Percentiles rank a stretch among this genome's conserved stretches.
Evolutionary conservation across 75 land plant genomes (phyloP).

Genomic region (Cunninghamia lanceolata): DNA sequence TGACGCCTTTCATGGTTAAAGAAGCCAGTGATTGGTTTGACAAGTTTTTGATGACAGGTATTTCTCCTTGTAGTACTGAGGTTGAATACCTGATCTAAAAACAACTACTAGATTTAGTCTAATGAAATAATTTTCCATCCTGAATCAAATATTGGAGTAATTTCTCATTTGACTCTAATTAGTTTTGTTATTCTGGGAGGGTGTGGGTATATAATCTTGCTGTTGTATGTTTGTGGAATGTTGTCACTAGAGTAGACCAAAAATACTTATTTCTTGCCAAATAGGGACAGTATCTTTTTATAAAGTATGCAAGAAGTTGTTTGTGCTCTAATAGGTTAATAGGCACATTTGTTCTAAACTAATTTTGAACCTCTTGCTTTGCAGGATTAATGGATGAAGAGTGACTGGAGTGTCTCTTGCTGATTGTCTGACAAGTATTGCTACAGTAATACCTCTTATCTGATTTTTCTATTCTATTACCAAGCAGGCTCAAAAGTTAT

Average conservation of each 20-base stretch:
- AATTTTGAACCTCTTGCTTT: not conserved
- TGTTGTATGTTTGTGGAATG: not conserved
- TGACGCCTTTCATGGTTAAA: constrained; percentile 63
- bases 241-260: not conserved
- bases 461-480: no score
- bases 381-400: constrained; percentile 10
- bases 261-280: not conserved
- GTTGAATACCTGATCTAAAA: not conserved
- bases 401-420: not conserved
- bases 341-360: not conserved
- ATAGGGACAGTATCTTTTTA: not conserved
- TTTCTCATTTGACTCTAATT: not conserved
- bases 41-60: constrained; percentile 40
- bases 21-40: constrained; percentile 85
- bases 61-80: no score
- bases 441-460: no score
- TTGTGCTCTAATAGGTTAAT: not conserved
- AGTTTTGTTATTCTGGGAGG: not conserved
- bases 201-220: not conserved
- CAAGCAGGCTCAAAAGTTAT: no score
- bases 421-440: not conserved
- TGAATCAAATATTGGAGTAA: not conserved
- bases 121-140: not conserved
- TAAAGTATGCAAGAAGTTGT: not conserved
- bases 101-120: not conserved